Evolutionary conservation across 495 filamentous ascomycete species (phyloP), one percentile per base, ranked within the genome.

Genomic region (Penicillium odoratum): DNA sequence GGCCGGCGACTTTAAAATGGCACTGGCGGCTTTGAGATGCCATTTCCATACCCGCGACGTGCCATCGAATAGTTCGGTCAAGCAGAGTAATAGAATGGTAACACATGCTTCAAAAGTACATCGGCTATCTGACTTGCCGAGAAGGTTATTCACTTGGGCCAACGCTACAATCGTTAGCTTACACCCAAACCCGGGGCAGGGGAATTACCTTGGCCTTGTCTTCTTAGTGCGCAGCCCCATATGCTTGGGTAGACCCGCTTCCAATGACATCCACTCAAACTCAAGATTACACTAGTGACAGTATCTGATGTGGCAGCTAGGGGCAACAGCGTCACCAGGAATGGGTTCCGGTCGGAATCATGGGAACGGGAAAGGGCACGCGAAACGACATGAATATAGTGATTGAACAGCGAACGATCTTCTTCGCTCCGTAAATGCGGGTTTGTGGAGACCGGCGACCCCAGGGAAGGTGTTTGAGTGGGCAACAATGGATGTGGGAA

Each of bases 241-340:
- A 70, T 70, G 5, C 45, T 56, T 2, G 68, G 68, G 45, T 70
- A 68, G 13, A 70, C 65, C 33, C 65, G 57, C 31, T 59, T 64
- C 68, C 68, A 70, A 43, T 70, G 68, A 30, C 68, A 64, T 3
- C 68, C 68, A 59, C 68, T 70, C 15, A 68, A 42, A 30, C 61
- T 68, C 33, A 69, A 46, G 13, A 71, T 60, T 0, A 67, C 64
- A 51, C 66, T 69, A 13, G 66, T 71, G 16, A 71, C 53, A 0
- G 58, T 63, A 54, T 69, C 60, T 5, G 69, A 71, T 4, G 53
- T 40, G 10, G 66, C 64, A 0, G 69, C 69, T 51, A 71, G 56
- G 0, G 69, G 69, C 8, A 71, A 55, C 8, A 71, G 48, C 6
- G 58, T 66, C 2, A 57, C 51, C 10, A 71, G 48, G 49, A 71